Base-by-base conservation (phyloP, 192 early-diverging fungal genomes). In the Gryganskiella cystojenkinii region DNA sequence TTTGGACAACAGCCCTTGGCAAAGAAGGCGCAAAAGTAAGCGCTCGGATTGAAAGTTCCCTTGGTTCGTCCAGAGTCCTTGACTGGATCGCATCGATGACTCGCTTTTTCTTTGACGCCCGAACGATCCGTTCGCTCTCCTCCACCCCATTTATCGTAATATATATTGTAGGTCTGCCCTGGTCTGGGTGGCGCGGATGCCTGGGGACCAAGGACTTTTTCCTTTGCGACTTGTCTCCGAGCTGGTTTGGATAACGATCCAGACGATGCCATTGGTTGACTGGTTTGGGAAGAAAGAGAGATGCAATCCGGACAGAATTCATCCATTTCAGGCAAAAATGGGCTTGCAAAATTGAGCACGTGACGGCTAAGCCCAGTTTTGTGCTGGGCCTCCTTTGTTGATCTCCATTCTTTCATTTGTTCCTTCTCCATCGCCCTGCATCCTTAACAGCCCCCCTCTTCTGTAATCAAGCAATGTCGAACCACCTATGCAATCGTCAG, bases 11-110 rank as follows among this genome's bases (percentile, higher is more conserved):
- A 88, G 6, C 94, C 95, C 37, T 89, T 82, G 0, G 93, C 91
- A 85, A 96, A 96, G 67, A 94, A 92, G 19, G 94, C 69, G 76
- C 95, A 96, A 66, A 96, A 95, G 49, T 84, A 86, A 19, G 87
- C 80, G 27, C 85, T 82, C 8, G 84, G 87, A 49, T 89, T 89
- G 33, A 79, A 74, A 11, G 89, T 88, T 9, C 85, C 89, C 45
- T 83, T 84, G 1, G 94, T 95, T 34, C 80, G 82, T 20, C 94
- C 94, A 28, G 86, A 81, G 67, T 95, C 94, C 64, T 75, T 82
- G 15, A 58, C 76, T 37, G 90, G 72, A 56, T 88, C 81, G 68
- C 92, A 92, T 30, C 93, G 70, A 42, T 84, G 84, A 44, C 83
- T 79, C 31, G 94, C 87, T 57, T 83, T 82, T 35, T 88, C 86